phyloP scores from a whole-genome alignment of 2,329 filamentous ascomycete species.

The Cyphellophora attinorum region DNA sequence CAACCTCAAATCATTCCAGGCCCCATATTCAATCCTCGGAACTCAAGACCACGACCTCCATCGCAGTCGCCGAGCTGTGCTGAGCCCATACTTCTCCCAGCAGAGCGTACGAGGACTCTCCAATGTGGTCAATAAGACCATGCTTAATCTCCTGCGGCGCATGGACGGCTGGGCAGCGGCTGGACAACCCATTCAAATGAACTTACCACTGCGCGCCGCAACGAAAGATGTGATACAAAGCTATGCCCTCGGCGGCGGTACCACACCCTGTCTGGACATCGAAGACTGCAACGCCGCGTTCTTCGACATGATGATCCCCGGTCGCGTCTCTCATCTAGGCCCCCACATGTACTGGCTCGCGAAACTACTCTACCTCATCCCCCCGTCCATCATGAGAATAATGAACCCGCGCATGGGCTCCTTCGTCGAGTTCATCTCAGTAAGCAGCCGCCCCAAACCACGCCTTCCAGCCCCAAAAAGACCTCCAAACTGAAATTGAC shows the following conservation, averaged over 20 bases:
- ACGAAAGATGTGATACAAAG: constrained; percentile 5
- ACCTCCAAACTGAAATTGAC: not conserved
- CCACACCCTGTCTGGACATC: too few species aligned
- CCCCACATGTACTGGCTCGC: constrained; percentile 7
- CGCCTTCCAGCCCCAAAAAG: too few species aligned
- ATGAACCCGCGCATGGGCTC: constrained; percentile 2
- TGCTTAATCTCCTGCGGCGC: constrained; percentile 5
- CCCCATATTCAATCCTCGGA: too few species aligned
- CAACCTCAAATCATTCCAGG: too few species aligned
- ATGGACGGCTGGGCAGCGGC: constrained; percentile 3
- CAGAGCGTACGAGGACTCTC: constrained; percentile 4
- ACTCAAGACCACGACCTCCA: constrained; percentile 16
- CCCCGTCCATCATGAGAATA: too few species aligned
- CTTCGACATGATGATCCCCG: constrained; percentile 2
- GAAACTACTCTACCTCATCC: too few species aligned
- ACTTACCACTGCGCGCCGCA: constrained; percentile 6
- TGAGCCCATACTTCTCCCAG: constrained; percentile 19
- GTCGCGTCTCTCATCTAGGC: constrained; percentile 9
- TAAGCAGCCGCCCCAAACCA: not conserved
- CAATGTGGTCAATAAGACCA: constrained; percentile 5
- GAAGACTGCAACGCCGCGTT: too few species aligned
- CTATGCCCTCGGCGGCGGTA: too few species aligned
- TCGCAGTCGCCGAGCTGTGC: constrained; percentile 12
- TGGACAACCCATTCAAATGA: constrained; percentile 3
- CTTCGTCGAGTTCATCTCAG: not conserved